phyloP scores from a whole-genome alignment of 257 asterid species.

The Penstemon newberryi region DNA sequence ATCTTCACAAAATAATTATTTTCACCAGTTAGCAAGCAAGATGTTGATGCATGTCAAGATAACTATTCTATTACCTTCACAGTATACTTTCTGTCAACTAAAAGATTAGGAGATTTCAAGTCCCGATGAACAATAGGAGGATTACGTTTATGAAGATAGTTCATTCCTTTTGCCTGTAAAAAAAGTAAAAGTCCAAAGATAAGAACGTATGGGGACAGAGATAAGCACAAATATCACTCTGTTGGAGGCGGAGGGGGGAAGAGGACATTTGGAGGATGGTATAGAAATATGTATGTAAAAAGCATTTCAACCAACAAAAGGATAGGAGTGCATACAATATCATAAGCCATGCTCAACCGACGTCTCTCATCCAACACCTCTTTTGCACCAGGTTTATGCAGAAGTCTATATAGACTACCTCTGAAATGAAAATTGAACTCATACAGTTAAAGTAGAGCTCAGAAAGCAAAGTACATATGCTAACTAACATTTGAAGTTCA shows the following conservation, averaged over 20 bases:
- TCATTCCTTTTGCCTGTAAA: constrained; percentile 90
- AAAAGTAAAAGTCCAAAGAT: constrained; percentile 12
- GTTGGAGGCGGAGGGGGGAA: background rate
- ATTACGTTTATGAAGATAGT: constrained; percentile 83
- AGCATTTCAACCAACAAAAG: background rate
- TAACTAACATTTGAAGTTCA: background rate
- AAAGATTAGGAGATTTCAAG: constrained; percentile 91
- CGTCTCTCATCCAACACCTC: constrained; percentile 87
- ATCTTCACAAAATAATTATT: too few relatives aligned
- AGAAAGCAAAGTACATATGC: constrained; percentile 13
- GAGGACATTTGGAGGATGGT: background rate
- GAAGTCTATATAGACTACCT: constrained; percentile 84
- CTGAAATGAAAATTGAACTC: constrained; percentile 43
- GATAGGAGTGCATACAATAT: constrained; percentile 59
- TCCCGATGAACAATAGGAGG: constrained; percentile 97
- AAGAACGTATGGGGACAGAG: constrained; percentile 15
- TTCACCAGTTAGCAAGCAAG: background rate
- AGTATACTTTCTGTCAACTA: constrained; percentile 90
- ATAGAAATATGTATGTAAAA: background rate
- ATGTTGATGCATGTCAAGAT: constrained; percentile 26
- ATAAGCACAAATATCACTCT: background rate
- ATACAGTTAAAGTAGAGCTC: constrained; percentile 25
- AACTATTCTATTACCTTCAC: constrained; percentile 67
- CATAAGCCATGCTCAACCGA: constrained; percentile 87
- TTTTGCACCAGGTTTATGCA: constrained; percentile 82